These are phyloP conservation scores for Leccinum griseonigrum DNA, from an alignment of 1,284 basidiomycete species.

Conservation along the genomic window DNA sequence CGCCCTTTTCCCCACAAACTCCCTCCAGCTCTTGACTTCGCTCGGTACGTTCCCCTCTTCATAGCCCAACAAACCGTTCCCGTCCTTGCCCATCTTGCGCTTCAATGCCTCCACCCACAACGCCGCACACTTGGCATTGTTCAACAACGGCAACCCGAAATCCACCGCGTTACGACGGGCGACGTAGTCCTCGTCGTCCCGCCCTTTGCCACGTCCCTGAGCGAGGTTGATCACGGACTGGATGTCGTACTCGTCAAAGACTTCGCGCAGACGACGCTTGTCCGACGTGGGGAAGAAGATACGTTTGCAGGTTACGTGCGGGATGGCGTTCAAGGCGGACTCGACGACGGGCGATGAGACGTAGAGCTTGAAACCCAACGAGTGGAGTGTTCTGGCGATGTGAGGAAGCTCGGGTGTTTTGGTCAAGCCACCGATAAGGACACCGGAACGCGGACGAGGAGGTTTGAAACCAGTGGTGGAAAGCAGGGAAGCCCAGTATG, in stretches of 20 bases:
- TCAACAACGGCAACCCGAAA: slow-evolving; percentile 88
- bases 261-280: slow-evolving; percentile 92
- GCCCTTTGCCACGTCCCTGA: slow-evolving; percentile 73
- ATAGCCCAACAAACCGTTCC: slow-evolving; percentile 78
- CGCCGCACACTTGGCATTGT: slow-evolving; percentile 87
- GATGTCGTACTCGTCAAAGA: slow-evolving; percentile 94
- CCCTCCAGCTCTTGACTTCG: slow-evolving; percentile 90
- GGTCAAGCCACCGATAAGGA: slow-evolving; percentile 87
- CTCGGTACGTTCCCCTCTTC: slow-evolving; percentile 89
- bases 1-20: slow-evolving; percentile 75
- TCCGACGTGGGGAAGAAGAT: slow-evolving; percentile 98
- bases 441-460: slow-evolving; percentile 77
- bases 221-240: slow-evolving; percentile 96
- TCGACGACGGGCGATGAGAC: slow-evolving; percentile 84
- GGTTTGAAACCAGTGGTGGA: slow-evolving; percentile 92
- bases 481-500: slow-evolving; percentile 91
- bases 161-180: slow-evolving; percentile 89
- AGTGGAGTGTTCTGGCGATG: slow-evolving; percentile 75
- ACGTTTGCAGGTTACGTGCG: slow-evolving; percentile 78
- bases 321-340: slow-evolving; percentile 78
- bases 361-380: slow-evolving; percentile 91
- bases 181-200: slow-evolving; percentile 94
- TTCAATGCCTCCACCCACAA: slow-evolving; percentile 91
- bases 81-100: slow-evolving; percentile 83
- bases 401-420: slow-evolving; percentile 77